Conservation (phyloP, 257 asterid species). For the Solanum infundibuliforme region DNA sequence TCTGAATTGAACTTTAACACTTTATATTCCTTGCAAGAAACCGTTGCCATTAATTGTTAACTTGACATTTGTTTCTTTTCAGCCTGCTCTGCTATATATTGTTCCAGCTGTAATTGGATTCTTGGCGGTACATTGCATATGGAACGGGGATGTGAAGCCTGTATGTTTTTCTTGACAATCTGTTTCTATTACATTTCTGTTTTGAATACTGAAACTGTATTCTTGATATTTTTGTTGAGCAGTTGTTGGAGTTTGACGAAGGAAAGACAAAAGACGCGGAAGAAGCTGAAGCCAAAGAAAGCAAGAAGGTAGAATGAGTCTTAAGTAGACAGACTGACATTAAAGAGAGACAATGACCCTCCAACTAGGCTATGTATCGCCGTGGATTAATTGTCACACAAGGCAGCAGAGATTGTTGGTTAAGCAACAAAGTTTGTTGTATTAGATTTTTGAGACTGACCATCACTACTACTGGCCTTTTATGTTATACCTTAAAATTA, state of each 20-base stretch:
- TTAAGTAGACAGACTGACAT: not conserved
- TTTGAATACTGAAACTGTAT: not conserved
- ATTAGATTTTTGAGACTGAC: not conserved
- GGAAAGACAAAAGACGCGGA: not conserved
- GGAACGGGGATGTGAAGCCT: conserved; percentile 86
- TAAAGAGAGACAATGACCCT: not conserved
- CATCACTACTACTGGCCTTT: not conserved
- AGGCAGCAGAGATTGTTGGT: not conserved
- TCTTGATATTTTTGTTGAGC: not conserved
- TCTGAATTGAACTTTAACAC: not conserved
- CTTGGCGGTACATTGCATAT: conserved; percentile 76
- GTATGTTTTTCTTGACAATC: conserved; percentile 28
- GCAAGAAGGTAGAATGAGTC: conserved; percentile 11
- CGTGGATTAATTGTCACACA: not conserved
- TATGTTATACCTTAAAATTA: not conserved
- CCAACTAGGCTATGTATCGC: not conserved
- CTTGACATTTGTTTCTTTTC: conserved; percentile 12
- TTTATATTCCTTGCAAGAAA: not conserved
- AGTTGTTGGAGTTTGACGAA: conserved; percentile 20
- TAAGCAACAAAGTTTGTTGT: not conserved
- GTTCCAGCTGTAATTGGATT: conserved; percentile 95
- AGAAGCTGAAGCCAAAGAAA: conserved; percentile 2
- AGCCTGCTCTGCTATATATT: conserved; percentile 92
- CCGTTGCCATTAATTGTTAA: not conserved
- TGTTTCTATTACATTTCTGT: not conserved